Percentiles rank a stretch among this genome's conserved stretches.
phyloP scores from a whole-genome alignment of 257 asterid genomes.

The Linaria vulgaris region DNA sequence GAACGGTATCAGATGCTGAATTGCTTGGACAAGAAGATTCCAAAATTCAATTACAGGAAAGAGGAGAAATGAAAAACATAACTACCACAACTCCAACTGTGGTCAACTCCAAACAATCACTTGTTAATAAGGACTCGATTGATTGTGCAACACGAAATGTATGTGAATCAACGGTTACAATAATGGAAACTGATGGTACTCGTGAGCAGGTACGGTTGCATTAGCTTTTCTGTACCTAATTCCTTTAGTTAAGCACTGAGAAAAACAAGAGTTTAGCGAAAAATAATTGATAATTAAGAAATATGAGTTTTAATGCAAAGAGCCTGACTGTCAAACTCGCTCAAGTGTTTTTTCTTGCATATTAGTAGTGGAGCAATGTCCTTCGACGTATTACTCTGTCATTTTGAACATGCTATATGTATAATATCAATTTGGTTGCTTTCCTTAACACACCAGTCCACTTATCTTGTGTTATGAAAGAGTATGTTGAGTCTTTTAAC shows the following conservation, averaged over 20 bases:
- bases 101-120: slow-evolving; percentile 27
- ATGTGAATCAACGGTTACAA: slow-evolving; percentile 30
- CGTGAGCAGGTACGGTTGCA: slow-evolving; percentile 35
- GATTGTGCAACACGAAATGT: slow-evolving; percentile 16
- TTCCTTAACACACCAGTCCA: too few relatives aligned
- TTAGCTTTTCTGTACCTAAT: background rate
- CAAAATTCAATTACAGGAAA: slow-evolving; percentile 21
- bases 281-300: too few relatives aligned
- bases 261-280: too few relatives aligned
- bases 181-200: slow-evolving; percentile 23
- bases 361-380: too few relatives aligned
- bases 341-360: too few relatives aligned
- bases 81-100: slow-evolving; percentile 25
- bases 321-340: too few relatives aligned
- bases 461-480: too few relatives aligned
- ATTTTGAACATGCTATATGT: too few relatives aligned
- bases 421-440: too few relatives aligned
- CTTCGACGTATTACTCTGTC: too few relatives aligned
- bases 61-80: slow-evolving; percentile 13
- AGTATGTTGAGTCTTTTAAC: too few relatives aligned
- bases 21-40: slow-evolving; percentile 31
- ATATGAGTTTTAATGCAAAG: too few relatives aligned
- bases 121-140: slow-evolving; percentile 21
- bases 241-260: background rate
- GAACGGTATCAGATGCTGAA: slow-evolving; percentile 49